phyloP scores from a whole-genome alignment of 192 early-diverging fungal species.

The Rhizoclosmatium globosum region DNA sequence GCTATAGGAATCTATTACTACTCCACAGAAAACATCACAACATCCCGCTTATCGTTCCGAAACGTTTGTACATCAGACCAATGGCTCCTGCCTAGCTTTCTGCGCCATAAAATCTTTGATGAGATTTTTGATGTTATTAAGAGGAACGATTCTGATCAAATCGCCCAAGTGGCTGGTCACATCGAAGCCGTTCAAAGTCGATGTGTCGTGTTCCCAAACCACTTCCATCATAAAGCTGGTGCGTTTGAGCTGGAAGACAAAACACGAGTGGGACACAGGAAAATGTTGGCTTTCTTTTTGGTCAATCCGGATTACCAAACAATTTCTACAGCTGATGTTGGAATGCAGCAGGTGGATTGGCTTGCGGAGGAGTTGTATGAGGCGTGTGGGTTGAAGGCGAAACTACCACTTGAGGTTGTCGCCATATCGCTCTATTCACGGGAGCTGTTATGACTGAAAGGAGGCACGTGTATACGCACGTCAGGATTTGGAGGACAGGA shows the following conservation, averaged over 20 bases:
- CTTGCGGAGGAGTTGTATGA: conserved; percentile 20
- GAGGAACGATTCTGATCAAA: conserved; percentile 1
- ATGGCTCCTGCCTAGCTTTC: conserved; percentile 37
- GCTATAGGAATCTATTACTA: conserved; percentile 82
- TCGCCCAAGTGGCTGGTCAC: conserved; percentile 10
- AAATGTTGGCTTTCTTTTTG: conserved; percentile 76
- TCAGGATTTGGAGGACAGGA: too few relatives aligned
- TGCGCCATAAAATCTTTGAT: conserved; percentile 28
- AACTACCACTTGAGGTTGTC: conserved; percentile 18
- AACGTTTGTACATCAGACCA: conserved; percentile 10
- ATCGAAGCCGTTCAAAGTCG: conserved; percentile 55
- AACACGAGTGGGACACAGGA: conserved; percentile 68
- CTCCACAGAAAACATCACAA: conserved; percentile 73
- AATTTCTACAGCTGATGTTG: conserved; percentile 11
- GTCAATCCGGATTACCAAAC: conserved; percentile 61
- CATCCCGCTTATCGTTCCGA: conserved; percentile 66
- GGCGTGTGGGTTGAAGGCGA: not conserved
- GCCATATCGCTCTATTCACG: not conserved
- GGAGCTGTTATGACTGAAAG: not conserved
- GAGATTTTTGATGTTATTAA: conserved; percentile 36
- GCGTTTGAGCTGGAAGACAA: conserved; percentile 67
- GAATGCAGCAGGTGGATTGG: conserved; percentile 29
- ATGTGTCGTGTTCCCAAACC: conserved; percentile 76
- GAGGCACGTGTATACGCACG: too few relatives aligned
- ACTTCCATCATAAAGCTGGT: conserved; percentile 72